Base-by-base conservation (phyloP, 768 basidiomycete species). In the Russula griseocarnosa region DNA sequence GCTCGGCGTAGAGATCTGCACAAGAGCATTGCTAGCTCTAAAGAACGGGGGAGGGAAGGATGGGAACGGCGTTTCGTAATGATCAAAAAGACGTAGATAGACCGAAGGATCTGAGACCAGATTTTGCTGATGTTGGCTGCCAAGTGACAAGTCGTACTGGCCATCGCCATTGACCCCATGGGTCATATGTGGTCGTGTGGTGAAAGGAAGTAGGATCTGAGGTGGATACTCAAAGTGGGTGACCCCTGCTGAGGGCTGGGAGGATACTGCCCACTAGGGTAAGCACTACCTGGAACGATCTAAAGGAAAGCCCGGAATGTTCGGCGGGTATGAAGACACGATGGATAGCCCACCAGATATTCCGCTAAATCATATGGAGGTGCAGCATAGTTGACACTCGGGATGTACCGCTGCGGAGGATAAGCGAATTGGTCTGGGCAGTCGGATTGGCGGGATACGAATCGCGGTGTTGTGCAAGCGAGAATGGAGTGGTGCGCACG, bases 361-460 rank as follows among this genome's bases (percentile, higher is more conserved):
- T 54, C 66, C 14, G 56, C 63, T 10, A 67, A 58, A 54, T 67
- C 66, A 24, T 55, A 67, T 3, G 60, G 66, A 18, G 66, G 59
- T 11, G 18, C 3, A 3, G 44, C 38, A 26, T 66, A 67, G 46
- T 67, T 67, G n/a, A 53, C 63, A 20, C 3, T 13, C 9, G 54
- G 7, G 9, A 42, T 5, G 34, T 55, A 51, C 30, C 36, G 30
- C 42, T 65, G 62, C 1, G 54, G n/a, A 42, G 44, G 38, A 30
- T 67, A 65, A 22, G n/a, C 14, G 32, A 47, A 54, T 14, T 58
- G 64, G 10, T 26, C 53, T 14, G 64, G 14, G 20, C 38, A 66
- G 20, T 62, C 44, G 4, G 8, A 11, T 5, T 55, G 53, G 58
- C 3, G 13, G 53, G 46, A 42, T 64, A 64, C 3, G 58, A 54